Evolutionary conservation across 768 basidiomycete species (phyloP).

Genomic region (Boletus tylopilopsis): DNA sequence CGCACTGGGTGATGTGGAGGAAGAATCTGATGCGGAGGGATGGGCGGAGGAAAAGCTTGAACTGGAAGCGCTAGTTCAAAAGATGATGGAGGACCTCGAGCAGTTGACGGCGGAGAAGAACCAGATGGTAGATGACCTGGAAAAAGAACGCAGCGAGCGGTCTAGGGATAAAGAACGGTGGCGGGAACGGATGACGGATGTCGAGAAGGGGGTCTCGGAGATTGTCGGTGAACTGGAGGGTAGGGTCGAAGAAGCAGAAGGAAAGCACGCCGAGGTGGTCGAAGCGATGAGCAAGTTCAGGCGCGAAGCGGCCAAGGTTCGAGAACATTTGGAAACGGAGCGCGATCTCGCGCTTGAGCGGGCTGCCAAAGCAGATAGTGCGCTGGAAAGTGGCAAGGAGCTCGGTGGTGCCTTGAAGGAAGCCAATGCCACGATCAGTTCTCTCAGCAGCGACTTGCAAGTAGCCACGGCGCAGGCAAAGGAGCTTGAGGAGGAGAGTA

Average conservation of each 20-base stretch:
- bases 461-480: slow-evolving; percentile 49
- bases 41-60: slow-evolving; percentile 71
- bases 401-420: slow-evolving; percentile 64
- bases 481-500: slow-evolving; percentile 61
- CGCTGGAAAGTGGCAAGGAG: slow-evolving; percentile 62
- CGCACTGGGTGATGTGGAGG: slow-evolving; percentile 56
- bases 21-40: slow-evolving; percentile 58
- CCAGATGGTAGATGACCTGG: slow-evolving; percentile 43
- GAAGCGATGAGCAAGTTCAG: slow-evolving; percentile 40
- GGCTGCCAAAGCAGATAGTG: slow-evolving; percentile 59
- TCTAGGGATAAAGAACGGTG: slow-evolving; percentile 64
- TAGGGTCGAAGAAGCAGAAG: slow-evolving; percentile 51
- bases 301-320: slow-evolving; percentile 42
- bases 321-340: slow-evolving; percentile 47
- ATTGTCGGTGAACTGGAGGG: slow-evolving; percentile 65
- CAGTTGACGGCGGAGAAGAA: slow-evolving; percentile 46
- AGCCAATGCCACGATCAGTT: slow-evolving; percentile 57
- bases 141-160: slow-evolving; percentile 55
- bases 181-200: slow-evolving; percentile 67
- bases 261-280: slow-evolving; percentile 36
- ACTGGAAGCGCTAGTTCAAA: slow-evolving; percentile 45
- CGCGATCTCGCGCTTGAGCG: slow-evolving; percentile 55
- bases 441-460: slow-evolving; percentile 55
- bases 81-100: slow-evolving; percentile 31
- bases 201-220: slow-evolving; percentile 63